Evolutionary conservation across 768 basidiomycete genomes (phyloP), one percentile per base, ranked within the genome.

Genomic region (Amanita phalloides): DNA sequence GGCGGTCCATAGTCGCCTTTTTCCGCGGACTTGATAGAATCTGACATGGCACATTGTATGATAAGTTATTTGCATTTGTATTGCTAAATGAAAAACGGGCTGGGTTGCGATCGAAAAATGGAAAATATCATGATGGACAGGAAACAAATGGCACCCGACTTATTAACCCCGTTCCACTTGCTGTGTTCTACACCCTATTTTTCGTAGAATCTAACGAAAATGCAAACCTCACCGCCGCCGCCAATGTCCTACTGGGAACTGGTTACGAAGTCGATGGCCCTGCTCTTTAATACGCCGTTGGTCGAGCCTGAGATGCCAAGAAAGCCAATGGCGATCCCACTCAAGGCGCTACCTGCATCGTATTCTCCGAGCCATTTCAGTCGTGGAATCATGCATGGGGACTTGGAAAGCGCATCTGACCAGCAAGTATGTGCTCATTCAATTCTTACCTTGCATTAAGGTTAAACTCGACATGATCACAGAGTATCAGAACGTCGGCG

Each of bases 201-300:
- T 30, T 6, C 26, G 43, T 46, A 37, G 36, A 37, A 26, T 47
- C 23, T 41, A 17, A 25, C 23, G 28, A 25, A n/a, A 33, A 32
- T 35, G 42, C 17, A 36, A 35, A n/a, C 3, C 9, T 14, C 51
- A 37, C 33, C 7, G 23, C 9, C 48, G 17, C 57, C 48, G 17
- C 57, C 59, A 48, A 55, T 54, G 43, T 58, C 62, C 6, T 58
- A 54, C 50, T 32, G 66, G 23, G 53, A 61, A 3, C 60, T 58
- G 10, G 33, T 66, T 35, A 48, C 59, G 3, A 57, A 61, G 41
- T 58, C 63, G n/a, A 64, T 68, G 55, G 64, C 62, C 5, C 54
- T 66, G 21, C 62, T 71, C 55, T 44, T 65, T 25, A 68, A 70
- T 46, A 69, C 70, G 13, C 68, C 69, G 0, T 56, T 72, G 4